A percentile compares a stretch with the other conserved stretches of the same genome.
Evolutionary conservation across 768 basidiomycete genomes (phyloP).

Genomic region (Termitomyces sp.): DNA sequence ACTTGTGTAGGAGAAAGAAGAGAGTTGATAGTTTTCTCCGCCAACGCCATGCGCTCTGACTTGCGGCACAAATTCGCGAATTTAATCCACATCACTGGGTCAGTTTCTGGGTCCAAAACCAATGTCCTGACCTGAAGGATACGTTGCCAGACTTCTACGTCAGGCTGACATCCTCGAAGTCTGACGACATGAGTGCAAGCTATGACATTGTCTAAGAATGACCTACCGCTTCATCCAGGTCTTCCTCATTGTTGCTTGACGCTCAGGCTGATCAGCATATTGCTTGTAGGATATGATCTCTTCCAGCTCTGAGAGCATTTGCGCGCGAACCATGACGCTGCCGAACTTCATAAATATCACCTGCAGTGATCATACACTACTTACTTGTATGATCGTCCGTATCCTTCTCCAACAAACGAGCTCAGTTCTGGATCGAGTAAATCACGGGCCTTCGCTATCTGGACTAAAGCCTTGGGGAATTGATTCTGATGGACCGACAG

Average conservation of each 20-base stretch:
- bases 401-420: slow-evolving; percentile 90
- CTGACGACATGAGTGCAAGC: slow-evolving; percentile 30
- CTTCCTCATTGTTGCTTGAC: slow-evolving; percentile 84
- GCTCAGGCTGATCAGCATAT: slow-evolving; percentile 87
- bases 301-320: slow-evolving; percentile 97
- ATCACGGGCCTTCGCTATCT: slow-evolving; percentile 92
- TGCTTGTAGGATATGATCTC: slow-evolving; percentile 97
- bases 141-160: slow-evolving; percentile 98
- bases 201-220: background rate
- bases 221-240: slow-evolving; percentile 95
- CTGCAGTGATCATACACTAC: slow-evolving; percentile 15
- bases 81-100: slow-evolving; percentile 98
- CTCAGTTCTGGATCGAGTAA: slow-evolving; percentile 87
- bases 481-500: slow-evolving; percentile 95
- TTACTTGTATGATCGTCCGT: slow-evolving; percentile 96
- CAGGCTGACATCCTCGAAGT: slow-evolving; percentile 92
- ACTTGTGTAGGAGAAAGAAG: slow-evolving; percentile 73
- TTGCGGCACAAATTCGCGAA: slow-evolving; percentile 97
- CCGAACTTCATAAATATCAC: slow-evolving; percentile 2
- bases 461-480: slow-evolving; percentile 82
- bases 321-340: slow-evolving; percentile 94
- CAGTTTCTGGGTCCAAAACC: slow-evolving; percentile 89
- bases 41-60: slow-evolving; percentile 88
- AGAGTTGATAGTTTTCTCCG: slow-evolving; percentile 95
- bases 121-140: slow-evolving; percentile 94